Conservation (phyloP, 768 basidiomycete species). For the Lentinula edodes region DNA sequence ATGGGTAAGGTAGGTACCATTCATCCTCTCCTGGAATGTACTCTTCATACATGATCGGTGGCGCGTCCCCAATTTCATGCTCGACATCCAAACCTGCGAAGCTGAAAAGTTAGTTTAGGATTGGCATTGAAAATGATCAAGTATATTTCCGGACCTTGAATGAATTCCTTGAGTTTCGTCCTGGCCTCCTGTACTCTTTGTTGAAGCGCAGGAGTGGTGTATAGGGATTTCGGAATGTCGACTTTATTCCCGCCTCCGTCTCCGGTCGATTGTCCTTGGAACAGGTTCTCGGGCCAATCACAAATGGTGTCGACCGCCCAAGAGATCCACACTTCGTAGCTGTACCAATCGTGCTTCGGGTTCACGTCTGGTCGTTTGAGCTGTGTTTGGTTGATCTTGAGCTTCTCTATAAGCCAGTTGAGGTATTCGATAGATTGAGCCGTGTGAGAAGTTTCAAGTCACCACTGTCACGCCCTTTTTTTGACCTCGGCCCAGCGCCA, state of each 20-base stretch:
- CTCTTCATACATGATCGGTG: background rate
- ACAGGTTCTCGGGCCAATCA: background rate
- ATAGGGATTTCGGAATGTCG: background rate
- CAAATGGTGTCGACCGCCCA: constrained; percentile 1
- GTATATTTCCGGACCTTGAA: background rate
- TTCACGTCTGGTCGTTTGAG: background rate
- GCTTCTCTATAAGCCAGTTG: background rate
- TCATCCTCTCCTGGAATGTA: constrained; percentile 2
- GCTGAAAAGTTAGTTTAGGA: background rate
- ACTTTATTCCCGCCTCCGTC: background rate
- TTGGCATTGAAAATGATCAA: background rate
- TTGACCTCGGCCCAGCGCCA: too few species aligned
- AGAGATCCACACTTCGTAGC: background rate
- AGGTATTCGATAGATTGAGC: background rate
- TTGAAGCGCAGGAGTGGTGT: background rate
- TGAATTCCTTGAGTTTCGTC: background rate
- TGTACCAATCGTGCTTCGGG: background rate
- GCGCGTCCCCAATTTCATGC: background rate
- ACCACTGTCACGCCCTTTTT: too few species aligned
- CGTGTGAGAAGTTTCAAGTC: too few species aligned
- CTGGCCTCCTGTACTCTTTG: background rate
- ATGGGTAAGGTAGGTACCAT: background rate
- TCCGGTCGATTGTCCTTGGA: background rate
- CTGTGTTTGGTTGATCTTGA: background rate
- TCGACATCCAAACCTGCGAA: background rate